Evolutionary conservation across 805 yeast species (phyloP), one percentile per base, ranked within the genome.

Genomic region (Isabelozyma heimii): DNA sequence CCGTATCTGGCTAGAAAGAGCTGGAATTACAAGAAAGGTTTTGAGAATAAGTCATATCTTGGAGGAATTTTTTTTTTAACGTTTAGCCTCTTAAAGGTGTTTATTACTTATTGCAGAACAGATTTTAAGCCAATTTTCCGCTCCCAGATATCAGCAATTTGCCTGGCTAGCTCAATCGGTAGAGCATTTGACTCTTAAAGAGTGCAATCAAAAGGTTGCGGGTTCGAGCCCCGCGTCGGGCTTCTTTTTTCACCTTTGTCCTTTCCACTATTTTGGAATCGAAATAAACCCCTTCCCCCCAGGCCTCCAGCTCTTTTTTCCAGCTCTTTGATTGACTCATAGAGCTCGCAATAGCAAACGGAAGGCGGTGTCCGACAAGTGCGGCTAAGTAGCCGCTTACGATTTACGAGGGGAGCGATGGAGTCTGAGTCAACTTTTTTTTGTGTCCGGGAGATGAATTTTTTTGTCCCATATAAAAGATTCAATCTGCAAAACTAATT

Each of bases 191-290:
- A 50, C 53, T 50, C 53, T 50, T 50, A 50, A 24, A 42, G 47
- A 49, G 52, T 35, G 52, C 47, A 43, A 49, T 49, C 52, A 49
- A 47, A 49, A 49, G 52, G 52, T 49, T 49, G 52, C 52, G 52
- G 52, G 52, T 49, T 49, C 52, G 52, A 49, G 47, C 55, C 57
- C 57, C 57, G 57, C 55, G 53, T 54, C 48, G 57, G 57, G 57
- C 55, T 54, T 17, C 17, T 27, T 47, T 15, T 27, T 46, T 47
- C 46, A 40, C 40, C 39, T 28, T 37, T 13, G 5, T 14, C 15
- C 17, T 40, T 24, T 15, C 5, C 9, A 40, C 43, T 15, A 10
- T 40, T 40, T 10, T 20, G 26, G 30, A 20, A 2, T 20, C 24
- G 24, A 20, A 20, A 20, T 20, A 20, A 20, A 5, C 24, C 4